Evolutionary conservation across 2,329 filamentous ascomycete genomes (phyloP).

Genomic region (Cucurbitaria berberidis): DNA sequence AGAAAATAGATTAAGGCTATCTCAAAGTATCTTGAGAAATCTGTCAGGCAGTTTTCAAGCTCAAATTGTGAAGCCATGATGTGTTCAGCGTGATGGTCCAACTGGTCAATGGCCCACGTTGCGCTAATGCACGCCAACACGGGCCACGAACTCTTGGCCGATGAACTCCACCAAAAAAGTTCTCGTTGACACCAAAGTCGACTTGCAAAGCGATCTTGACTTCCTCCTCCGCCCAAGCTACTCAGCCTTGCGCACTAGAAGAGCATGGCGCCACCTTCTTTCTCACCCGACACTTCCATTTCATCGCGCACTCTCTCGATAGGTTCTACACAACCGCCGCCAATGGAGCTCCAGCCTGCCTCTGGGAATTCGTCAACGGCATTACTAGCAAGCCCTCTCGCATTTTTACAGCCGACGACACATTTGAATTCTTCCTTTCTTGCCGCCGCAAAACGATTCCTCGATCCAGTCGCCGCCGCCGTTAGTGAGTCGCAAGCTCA

Average conservation of each 20-base stretch:
- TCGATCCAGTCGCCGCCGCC: constrained; percentile 78
- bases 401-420: constrained; percentile 76
- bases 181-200: constrained; percentile 2
- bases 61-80: background rate
- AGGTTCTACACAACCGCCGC: constrained; percentile 43
- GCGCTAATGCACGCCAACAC: background rate
- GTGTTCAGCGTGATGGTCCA: background rate
- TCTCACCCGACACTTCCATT: constrained; percentile 48
- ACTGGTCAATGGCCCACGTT: background rate
- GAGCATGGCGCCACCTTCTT: constrained; percentile 43
- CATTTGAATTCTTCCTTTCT: constrained; percentile 73
- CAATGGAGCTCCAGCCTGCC: constrained; percentile 40
- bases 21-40: too few relatives aligned
- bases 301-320: constrained; percentile 50
- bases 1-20: too few relatives aligned
- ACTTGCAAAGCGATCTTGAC: background rate
- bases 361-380: constrained; percentile 60
- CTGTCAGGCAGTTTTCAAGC: too few relatives aligned
- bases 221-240: background rate
- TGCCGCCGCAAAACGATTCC: constrained; percentile 76
- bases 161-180: constrained; percentile 11
- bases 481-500: constrained; percentile 75
- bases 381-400: constrained; percentile 68
- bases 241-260: background rate
- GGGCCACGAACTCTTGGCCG: constrained; percentile 5